Conservation (phyloP, 495 filamentous ascomycete species). For the Penicillium turbatum region DNA sequence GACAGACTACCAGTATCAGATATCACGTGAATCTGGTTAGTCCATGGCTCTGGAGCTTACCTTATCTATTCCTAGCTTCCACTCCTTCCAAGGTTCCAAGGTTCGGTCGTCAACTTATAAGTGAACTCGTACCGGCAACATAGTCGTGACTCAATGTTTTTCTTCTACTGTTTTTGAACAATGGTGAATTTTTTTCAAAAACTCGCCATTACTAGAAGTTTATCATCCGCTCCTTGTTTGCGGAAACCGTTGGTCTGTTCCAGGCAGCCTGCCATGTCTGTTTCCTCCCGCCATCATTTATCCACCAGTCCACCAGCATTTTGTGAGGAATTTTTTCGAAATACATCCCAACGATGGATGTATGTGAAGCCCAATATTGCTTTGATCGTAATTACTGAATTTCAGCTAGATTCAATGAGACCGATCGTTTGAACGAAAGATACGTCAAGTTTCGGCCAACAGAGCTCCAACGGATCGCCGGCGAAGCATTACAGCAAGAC, state of each 20-base stretch:
- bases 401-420: conserved; percentile 25
- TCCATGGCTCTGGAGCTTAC: neutral
- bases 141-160: neutral
- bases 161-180: conserved; percentile 6
- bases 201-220: conserved; percentile 14
- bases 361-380: conserved; percentile 7
- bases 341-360: conserved; percentile 29
- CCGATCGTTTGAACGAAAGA: conserved; percentile 24
- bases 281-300: conserved; percentile 16
- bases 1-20: no score
- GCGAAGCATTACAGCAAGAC: conserved; percentile 26
- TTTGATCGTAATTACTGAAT: conserved; percentile 9
- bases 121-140: neutral
- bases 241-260: conserved; percentile 15
- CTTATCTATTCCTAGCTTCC: no score
- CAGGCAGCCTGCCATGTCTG: conserved; percentile 14
- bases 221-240: conserved; percentile 9
- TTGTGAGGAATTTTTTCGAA: conserved; percentile 24
- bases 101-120: neutral
- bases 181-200: conserved; percentile 9
- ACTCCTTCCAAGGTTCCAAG: no score
- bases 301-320: conserved; percentile 16
- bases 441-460: conserved; percentile 28
- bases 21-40: neutral
- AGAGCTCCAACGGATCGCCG: conserved; percentile 31